phyloP scores from a whole-genome alignment of 441 rosid species.

The Eutrema salsugineum region DNA sequence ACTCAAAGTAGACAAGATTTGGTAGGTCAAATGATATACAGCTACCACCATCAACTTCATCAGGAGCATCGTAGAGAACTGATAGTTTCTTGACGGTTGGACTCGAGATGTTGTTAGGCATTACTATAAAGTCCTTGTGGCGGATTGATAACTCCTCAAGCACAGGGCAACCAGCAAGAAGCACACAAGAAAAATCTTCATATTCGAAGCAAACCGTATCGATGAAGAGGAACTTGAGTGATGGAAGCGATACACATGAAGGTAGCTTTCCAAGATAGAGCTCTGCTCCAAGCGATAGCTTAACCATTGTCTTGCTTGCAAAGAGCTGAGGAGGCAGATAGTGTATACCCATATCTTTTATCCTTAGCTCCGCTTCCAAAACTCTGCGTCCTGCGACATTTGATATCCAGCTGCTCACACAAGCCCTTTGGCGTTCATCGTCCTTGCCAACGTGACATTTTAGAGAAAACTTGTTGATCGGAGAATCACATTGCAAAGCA shows the following conservation, averaged over 20 bases:
- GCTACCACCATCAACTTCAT: too few relatives aligned
- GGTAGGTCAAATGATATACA: conserved; percentile 4
- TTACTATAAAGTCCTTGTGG: not conserved
- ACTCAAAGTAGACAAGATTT: not conserved
- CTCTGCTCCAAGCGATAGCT: not conserved
- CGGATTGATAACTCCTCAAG: conserved; percentile 3
- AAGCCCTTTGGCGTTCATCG: not conserved
- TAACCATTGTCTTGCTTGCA: not conserved
- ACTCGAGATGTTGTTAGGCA: not conserved
- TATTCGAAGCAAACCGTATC: not conserved
- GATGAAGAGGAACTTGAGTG: not conserved
- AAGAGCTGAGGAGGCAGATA: not conserved
- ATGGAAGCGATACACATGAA: not conserved
- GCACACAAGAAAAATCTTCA: not conserved
- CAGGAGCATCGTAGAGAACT: not conserved
- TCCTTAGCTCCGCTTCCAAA: not conserved
- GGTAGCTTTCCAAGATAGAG: not conserved
- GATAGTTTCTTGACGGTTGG: not conserved
- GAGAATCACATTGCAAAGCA: not conserved
- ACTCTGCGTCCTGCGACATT: not conserved
- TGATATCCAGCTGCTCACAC: not conserved
- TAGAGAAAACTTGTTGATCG: not conserved
- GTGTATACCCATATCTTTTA: not conserved
- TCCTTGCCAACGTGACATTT: not conserved
- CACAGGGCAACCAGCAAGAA: conserved; percentile 7